Evolutionary conservation across 768 basidiomycete genomes (phyloP).

Genomic region (Auricularia sp.): DNA sequence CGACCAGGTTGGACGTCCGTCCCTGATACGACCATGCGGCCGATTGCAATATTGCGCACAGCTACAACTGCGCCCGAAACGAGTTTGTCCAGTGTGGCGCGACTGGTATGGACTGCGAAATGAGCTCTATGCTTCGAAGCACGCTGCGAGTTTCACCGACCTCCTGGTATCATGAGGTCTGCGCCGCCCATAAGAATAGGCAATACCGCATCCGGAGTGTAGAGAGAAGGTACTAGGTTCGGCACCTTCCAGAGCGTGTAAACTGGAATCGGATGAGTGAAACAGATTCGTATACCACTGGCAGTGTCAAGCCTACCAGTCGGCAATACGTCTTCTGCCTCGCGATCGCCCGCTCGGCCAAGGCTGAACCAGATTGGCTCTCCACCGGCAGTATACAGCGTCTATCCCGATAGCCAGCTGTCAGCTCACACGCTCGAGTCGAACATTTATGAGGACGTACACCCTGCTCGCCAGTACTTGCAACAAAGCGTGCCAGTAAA

Average conservation of each 20-base stretch:
- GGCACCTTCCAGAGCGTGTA: constrained; percentile 74
- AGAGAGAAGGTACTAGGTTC: constrained; percentile 57
- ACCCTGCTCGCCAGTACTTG: constrained; percentile 54
- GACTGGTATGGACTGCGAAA: constrained; percentile 17
- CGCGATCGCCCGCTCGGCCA: constrained; percentile 38
- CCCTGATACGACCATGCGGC: constrained; percentile 52
- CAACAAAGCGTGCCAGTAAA: constrained; percentile 54
- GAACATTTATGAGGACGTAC: constrained; percentile 31
- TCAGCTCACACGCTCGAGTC: neutral
- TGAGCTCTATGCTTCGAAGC: neutral
- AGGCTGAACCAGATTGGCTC: constrained; percentile 73
- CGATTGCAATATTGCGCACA: constrained; percentile 62
- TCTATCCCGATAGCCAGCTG: constrained; percentile 51
- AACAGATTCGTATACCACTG: neutral
- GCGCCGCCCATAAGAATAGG: constrained; percentile 68
- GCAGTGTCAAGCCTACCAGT: constrained; percentile 32
- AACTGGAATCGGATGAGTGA: constrained; percentile 24
- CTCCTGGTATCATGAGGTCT: constrained; percentile 83
- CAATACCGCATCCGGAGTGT: constrained; percentile 62
- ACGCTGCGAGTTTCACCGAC: constrained; percentile 30
- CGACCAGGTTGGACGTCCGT: constrained; percentile 36
- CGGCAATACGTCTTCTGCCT: constrained; percentile 57
- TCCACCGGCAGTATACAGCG: constrained; percentile 34
- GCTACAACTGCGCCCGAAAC: constrained; percentile 46
- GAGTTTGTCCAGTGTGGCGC: constrained; percentile 29